A percentile compares a stretch with the other conserved stretches of the same genome.
These are phyloP conservation scores for Cladosporium sp. DNA, from an alignment of 2,329 filamentous ascomycete species.

Conservation along the genomic window DNA sequence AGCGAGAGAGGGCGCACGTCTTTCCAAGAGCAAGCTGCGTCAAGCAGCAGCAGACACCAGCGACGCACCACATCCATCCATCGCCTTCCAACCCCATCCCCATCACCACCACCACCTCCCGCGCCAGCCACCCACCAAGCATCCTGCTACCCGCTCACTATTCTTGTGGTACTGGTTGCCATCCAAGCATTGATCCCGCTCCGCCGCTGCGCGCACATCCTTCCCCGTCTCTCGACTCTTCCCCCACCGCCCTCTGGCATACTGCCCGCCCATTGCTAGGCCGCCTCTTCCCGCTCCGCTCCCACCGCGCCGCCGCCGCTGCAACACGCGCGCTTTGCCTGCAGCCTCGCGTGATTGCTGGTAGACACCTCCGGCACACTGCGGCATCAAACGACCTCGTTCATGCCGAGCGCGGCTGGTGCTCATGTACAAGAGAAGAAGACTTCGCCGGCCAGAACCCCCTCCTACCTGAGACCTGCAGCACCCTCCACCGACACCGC, in stretches of 20 bases:
- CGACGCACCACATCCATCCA: not conserved
- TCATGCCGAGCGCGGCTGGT: slow-evolving; percentile 31
- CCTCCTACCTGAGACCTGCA: slow-evolving; percentile 38
- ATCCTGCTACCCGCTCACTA: slow-evolving; percentile 8
- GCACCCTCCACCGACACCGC: slow-evolving; percentile 22
- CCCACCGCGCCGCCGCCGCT: not conserved
- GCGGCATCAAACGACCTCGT: slow-evolving; percentile 19
- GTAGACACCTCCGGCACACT: not conserved
- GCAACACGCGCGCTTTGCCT: not conserved
- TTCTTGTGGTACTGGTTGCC: slow-evolving; percentile 5
- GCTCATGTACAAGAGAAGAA: slow-evolving; percentile 49
- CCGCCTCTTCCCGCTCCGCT: not conserved
- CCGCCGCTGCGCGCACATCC: slow-evolving; percentile 3
- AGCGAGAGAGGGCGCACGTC: not conserved
- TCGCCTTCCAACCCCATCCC: too few relatives aligned
- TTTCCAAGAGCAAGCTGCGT: not conserved
- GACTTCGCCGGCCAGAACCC: slow-evolving; percentile 41
- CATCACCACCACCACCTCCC: slow-evolving; percentile 1
- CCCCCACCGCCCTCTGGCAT: not conserved
- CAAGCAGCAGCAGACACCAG: not conserved
- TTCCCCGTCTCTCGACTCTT: too few relatives aligned
- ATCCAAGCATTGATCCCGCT: slow-evolving; percentile 11
- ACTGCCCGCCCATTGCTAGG: not conserved
- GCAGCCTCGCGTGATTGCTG: slow-evolving; percentile 4
- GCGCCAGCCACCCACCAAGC: not conserved